phyloP scores from a whole-genome alignment of 148 eudicot genomes.

The Hydrangea macrophylla region DNA sequence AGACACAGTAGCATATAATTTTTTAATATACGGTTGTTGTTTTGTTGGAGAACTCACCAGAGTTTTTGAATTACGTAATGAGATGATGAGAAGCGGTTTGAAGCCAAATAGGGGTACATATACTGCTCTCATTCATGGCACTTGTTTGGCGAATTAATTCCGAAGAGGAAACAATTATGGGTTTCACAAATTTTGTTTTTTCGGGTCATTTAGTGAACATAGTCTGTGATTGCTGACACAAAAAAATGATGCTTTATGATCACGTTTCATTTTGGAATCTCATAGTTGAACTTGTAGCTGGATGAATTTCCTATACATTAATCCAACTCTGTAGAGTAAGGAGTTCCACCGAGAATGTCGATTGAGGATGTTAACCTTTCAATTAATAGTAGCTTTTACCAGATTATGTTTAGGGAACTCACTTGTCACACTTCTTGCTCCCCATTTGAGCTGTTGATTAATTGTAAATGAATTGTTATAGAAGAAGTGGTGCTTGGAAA shows the following conservation, averaged over 20 bases:
- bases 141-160: constrained; percentile 15
- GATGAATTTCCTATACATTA: constrained; percentile 8
- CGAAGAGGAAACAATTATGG: constrained; percentile 2
- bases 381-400: background rate
- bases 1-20: constrained; percentile 67
- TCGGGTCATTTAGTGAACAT: background rate
- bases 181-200: background rate
- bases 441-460: background rate
- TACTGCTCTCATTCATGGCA: constrained; percentile 27
- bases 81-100: constrained; percentile 58
- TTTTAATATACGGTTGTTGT: constrained; percentile 65
- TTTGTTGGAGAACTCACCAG: constrained; percentile 61
- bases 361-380: constrained; percentile 1
- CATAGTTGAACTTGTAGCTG: background rate
- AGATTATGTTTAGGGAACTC: background rate
- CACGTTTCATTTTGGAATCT: background rate
- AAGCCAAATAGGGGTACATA: constrained; percentile 37
- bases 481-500: background rate
- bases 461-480: background rate
- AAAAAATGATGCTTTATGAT: background rate
- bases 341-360: background rate
- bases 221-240: background rate
- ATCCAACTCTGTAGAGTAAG: background rate
- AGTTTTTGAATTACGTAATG: constrained; percentile 59
- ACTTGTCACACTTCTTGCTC: background rate